A percentile compares a stretch with the other conserved stretches of the same genome.
Conservation (phyloP, 169 alveolate genomes). For the Perkinsus chesapeaki region DNA sequence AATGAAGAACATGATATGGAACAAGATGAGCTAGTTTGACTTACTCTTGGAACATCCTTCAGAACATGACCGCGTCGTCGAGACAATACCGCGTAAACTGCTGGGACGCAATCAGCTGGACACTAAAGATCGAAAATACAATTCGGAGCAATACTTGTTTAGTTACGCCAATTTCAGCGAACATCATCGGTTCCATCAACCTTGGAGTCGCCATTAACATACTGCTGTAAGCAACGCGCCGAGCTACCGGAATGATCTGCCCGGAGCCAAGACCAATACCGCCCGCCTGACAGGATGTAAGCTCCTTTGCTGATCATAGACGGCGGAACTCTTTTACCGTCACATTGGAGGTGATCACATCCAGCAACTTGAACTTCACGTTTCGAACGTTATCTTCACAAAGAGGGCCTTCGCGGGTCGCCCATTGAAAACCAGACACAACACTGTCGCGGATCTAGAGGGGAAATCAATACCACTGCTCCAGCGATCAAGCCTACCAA, state of each 20-base stretch:
- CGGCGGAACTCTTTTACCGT: neutral
- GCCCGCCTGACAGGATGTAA: conserved; percentile 40
- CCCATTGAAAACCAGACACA: conserved; percentile 98
- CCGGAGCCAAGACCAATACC: conserved; percentile 90
- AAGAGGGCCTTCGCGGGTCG: conserved; percentile 98
- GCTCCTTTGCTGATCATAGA: neutral
- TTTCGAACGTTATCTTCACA: conserved; percentile 88
- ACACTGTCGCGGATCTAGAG: conserved; percentile 64
- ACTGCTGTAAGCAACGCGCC: conserved; percentile 95
- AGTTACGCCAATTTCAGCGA: conserved; percentile 75
- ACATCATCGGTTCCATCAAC: conserved; percentile 93
- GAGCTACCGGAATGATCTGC: conserved; percentile 94
- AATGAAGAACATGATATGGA: neutral
- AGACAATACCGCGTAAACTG: conserved; percentile 82
- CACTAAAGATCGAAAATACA: conserved; percentile 36
- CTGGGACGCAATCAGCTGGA: conserved; percentile 93
- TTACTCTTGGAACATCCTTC: conserved; percentile 70
- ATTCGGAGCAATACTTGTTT: neutral
- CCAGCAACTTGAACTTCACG: conserved; percentile 78
- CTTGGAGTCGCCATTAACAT: conserved; percentile 96
- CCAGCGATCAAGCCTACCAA: neutral
- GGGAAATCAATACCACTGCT: neutral
- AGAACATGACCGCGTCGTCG: conserved; percentile 82
- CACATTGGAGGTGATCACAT: conserved; percentile 40
- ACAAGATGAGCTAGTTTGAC: neutral